Percentiles rank a stretch among this genome's conserved stretches.
These are phyloP conservation scores for Erythrophleum fordii DNA, from an alignment of 306 rosid species.

Conservation along the genomic window DNA sequence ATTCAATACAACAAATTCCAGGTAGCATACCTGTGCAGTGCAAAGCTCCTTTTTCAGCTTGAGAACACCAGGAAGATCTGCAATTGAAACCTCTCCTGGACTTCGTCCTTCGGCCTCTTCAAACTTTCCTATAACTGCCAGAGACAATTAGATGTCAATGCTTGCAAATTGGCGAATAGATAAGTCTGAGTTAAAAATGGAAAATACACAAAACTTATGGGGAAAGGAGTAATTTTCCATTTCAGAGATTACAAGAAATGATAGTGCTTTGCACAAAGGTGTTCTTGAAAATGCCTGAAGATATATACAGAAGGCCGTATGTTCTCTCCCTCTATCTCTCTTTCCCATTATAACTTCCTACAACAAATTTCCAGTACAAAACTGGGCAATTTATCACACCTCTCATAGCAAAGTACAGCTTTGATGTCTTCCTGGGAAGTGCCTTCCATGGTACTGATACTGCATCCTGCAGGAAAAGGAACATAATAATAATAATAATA, in stretches of 20 bases:
- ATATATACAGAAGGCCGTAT: background rate
- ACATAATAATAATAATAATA: no score
- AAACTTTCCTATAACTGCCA: conserved; percentile 76
- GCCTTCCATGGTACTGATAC: conserved; percentile 77
- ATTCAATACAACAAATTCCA: conserved; percentile 18
- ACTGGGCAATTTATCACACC: conserved; percentile 52
- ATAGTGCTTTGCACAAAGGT: background rate
- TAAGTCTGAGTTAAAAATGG: background rate
- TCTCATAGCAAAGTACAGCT: conserved; percentile 87
- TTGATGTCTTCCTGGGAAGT: conserved; percentile 70
- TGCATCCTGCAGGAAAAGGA: conserved; percentile 70
- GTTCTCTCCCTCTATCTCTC: background rate
- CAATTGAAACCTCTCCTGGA: conserved; percentile 64
- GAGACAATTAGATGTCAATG: background rate
- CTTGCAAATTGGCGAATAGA: background rate
- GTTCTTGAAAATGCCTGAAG: background rate
- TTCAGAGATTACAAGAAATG: background rate
- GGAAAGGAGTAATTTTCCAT: background rate
- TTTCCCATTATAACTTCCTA: background rate
- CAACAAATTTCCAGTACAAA: background rate
- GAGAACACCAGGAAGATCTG: conserved; percentile 74
- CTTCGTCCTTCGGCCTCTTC: conserved; percentile 77
- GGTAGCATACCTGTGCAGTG: conserved; percentile 63
- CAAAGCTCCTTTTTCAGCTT: conserved; percentile 78
- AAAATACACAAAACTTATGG: background rate